These are phyloP conservation scores for Carex myosuroides DNA, from an alignment of 176 grass and related monocot species.

Conservation along the genomic window DNA sequence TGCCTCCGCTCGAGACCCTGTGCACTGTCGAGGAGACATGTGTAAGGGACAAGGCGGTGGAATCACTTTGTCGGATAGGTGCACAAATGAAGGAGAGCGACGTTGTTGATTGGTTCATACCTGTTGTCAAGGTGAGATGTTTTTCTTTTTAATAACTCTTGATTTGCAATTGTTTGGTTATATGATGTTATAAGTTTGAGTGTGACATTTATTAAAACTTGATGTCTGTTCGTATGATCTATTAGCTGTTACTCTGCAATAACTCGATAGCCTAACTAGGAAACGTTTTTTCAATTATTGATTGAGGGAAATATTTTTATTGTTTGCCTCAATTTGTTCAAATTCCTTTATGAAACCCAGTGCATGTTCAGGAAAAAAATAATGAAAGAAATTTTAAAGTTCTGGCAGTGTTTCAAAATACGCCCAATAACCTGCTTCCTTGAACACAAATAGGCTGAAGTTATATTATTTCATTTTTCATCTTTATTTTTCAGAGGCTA, in stretches of 20 bases:
- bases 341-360: not conserved
- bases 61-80: slow-evolving; percentile 78
- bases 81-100: slow-evolving; percentile 94
- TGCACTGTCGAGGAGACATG: slow-evolving; percentile 94
- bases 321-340: not conserved
- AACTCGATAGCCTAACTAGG: not conserved
- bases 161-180: not conserved
- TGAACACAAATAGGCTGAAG: not conserved
- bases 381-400: not conserved
- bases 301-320: not conserved
- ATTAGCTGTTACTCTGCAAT: not conserved
- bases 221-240: not conserved
- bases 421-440: not conserved
- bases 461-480: not conserved
- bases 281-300: not conserved
- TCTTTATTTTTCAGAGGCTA: slow-evolving; percentile 51
- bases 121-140: slow-evolving; percentile 58
- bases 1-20: slow-evolving; percentile 80
- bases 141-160: not conserved
- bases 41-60: slow-evolving; percentile 88
- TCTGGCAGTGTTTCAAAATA: not conserved
- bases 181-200: not conserved
- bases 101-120: slow-evolving; percentile 65
- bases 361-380: not conserved
- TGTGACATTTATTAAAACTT: not conserved